Evolutionary conservation across 108 stramenopile genomes (phyloP), one percentile per base, ranked within the genome.

Genomic region (Parmales sp.): DNA sequence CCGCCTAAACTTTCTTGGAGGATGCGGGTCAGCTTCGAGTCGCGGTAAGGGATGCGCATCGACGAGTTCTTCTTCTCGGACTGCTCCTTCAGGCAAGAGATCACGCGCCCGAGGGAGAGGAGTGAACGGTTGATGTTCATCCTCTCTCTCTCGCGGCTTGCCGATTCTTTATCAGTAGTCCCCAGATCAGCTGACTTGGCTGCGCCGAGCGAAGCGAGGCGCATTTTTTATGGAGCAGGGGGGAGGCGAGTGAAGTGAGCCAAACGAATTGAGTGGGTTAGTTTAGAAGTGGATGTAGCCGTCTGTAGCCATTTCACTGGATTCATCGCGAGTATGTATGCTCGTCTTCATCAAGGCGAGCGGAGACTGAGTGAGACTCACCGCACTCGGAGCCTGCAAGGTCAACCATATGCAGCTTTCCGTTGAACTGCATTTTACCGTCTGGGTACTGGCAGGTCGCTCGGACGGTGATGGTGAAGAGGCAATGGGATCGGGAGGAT

Each of bases 351-450:
- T n/a, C n/a, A n/a, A n/a, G n/a, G n/a, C n/a, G n/a, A n/a, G n/a
- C n/a, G n/a, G n/a, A n/a, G n/a, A n/a, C n/a, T n/a, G n/a, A n/a
- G n/a, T n/a, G n/a, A n/a, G n/a, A n/a, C n/a, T n/a, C n/a, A n/a
- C n/a, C 84, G 79, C 84, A 88, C 73, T 86, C 86, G 71, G 68
- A 68, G 0, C 82, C 84, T 0, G 84, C 96, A 26, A 97, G 77
- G 72, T 97, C 96, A 0, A 95, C 93, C 70, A 95, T 82, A 65
- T 95, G 92, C 38, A 97, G 79, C 72, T 97, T 95, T 34, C 92
- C 90, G 44, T 71, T 80, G 31, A 85, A 81, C 23, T 84, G 80
- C 63, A 93, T 65, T n/a, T 80, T 74, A 13, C 86, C 89, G 75
- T 89, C 83, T 1, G 70, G 48, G 19, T 86, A 41, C 44, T 72